Conservation (phyloP, 192 early-diverging fungal species). For the Backusella mclennaniae region DNA sequence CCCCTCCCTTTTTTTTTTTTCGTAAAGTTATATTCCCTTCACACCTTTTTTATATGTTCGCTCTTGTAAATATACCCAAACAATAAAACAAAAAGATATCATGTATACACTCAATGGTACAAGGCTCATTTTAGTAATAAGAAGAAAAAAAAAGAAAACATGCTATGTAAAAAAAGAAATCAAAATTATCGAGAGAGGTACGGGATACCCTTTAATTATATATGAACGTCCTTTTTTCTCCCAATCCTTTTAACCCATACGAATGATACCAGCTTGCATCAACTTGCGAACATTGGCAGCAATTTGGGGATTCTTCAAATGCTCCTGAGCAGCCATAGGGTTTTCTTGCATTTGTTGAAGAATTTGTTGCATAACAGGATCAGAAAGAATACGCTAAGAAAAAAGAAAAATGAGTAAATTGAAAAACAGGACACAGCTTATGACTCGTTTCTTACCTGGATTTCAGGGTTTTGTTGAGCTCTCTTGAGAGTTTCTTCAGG, state of each 20-base stretch:
- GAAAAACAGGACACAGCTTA: background rate
- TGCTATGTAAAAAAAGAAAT: background rate
- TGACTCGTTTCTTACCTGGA: constrained; percentile 42
- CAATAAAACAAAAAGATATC: background rate
- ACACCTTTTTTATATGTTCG: background rate
- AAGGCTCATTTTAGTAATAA: background rate
- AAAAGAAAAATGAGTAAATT: background rate
- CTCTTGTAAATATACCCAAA: background rate
- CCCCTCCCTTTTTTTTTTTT: background rate
- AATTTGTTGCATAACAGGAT: constrained; percentile 96
- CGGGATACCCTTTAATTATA: background rate
- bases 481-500: constrained; percentile 78
- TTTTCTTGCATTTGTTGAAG: constrained; percentile 97
- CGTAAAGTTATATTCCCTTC: background rate
- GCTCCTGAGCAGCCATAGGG: constrained; percentile 89
- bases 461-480: constrained; percentile 93
- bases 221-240: background rate
- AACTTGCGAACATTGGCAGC: constrained; percentile 95
- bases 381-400: constrained; percentile 69
- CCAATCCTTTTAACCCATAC: constrained; percentile 51
- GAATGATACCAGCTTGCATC: constrained; percentile 85
- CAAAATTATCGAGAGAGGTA: background rate
- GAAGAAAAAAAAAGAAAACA: background rate
- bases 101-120: background rate
- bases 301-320: constrained; percentile 93